phyloP scores from a whole-genome alignment of 805 yeast species.

The Maudiozyma serrabonitensis region DNA sequence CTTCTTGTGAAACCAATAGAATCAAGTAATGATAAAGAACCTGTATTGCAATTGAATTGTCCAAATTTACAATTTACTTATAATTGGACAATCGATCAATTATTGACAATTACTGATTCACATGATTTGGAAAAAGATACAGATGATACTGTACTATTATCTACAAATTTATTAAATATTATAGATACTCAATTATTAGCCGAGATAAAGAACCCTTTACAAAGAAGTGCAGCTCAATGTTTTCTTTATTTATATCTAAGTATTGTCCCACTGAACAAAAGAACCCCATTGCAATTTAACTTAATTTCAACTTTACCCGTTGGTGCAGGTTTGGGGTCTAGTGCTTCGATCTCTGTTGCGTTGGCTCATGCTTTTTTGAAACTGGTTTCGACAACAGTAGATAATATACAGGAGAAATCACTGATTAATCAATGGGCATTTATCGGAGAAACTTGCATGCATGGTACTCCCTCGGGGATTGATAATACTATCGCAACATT shows the following conservation, averaged over 20 bases:
- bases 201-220: conserved; percentile 38
- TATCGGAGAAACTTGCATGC: conserved; percentile 90
- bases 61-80: conserved; percentile 69
- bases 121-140: neutral
- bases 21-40: neutral
- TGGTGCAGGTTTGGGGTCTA: conserved; percentile 94
- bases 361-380: conserved; percentile 61
- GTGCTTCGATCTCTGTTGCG: conserved; percentile 84
- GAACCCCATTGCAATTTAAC: conserved; percentile 45
- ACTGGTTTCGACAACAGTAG: conserved; percentile 5
- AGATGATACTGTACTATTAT: neutral
- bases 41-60: conserved; percentile 30
- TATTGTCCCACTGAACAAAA: conserved; percentile 49
- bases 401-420: conserved; percentile 35
- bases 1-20: conserved; percentile 43
- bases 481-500: conserved; percentile 93
- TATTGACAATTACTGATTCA: neutral
- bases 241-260: conserved; percentile 77
- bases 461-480: conserved; percentile 94
- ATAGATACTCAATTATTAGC: neutral
- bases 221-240: conserved; percentile 70
- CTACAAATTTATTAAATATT: neutral
- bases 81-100: conserved; percentile 41
- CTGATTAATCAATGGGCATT: conserved; percentile 80
- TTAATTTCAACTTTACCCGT: conserved; percentile 82